Evolutionary conservation across 2,329 filamentous ascomycete genomes (phyloP), one percentile per base, ranked within the genome.

Genomic region (Cladosporium sp.): DNA sequence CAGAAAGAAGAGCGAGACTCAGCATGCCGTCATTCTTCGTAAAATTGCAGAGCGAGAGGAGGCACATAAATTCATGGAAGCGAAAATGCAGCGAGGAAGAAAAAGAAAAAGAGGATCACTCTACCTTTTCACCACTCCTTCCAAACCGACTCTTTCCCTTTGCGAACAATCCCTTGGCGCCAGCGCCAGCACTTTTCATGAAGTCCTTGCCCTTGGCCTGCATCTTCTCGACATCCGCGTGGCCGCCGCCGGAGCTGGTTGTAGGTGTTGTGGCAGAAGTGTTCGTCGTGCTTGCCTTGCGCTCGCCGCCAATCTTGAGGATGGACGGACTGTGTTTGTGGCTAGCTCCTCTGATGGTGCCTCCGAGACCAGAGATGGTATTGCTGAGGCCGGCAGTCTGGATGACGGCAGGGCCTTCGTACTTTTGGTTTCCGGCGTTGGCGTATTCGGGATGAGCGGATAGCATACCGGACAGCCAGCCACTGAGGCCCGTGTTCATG

Each of bases 161-260:
- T 65, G 89, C 91, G 73, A 97, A 87, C 64, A 97, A 75, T 55
- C 92, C 93, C 78, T 96, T 96, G 51, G 92, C 92, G 60, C 91
- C 90, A 71, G 90, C 92, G 55, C 90, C 91, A 57, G 92, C 92
- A 20, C 88, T 88, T 64, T 94, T 89, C 70, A 97, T 82, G 28
- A 97, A 78, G 68, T 95, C 92, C 77, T 96, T 97, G 72, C 92
- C 87, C 78, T 92, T 93, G 39, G 87, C 83, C 66, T 90, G 88
- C 72, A 92, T 84, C 59, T 69, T 66, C 61, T 66, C 69, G 59
- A 66, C 65, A 28, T 69, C 69, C 15, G 67, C 58, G 25, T 50
- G 45, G 4, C 45, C 58, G 60, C 42, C 58, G 4, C 30, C 65
- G 9, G 68, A 66, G 28, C 69, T 67, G 17, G 42, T 51, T 19